These are phyloP conservation scores for Lactarius hatsudake DNA, from an alignment of 768 basidiomycete species.

Conservation along the genomic window DNA sequence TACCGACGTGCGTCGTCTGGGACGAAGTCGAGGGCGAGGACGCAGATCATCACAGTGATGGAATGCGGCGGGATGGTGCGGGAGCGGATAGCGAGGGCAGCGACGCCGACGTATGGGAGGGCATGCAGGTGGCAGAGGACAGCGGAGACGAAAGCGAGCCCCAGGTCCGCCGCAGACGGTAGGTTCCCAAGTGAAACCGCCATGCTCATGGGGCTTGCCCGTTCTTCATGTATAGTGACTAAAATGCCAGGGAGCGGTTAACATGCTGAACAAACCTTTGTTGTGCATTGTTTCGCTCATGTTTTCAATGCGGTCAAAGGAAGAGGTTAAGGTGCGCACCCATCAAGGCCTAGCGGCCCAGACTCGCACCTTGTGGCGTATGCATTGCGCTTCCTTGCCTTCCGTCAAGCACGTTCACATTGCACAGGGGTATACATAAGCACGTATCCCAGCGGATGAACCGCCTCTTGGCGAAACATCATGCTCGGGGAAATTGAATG, in stretches of 20 bases:
- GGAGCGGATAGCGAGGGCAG: conserved; percentile 37
- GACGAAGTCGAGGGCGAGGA: conserved; percentile 38
- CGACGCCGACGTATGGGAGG: conserved; percentile 60
- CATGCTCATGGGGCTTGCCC: background rate
- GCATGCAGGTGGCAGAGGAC: conserved; percentile 53
- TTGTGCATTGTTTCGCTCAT: background rate
- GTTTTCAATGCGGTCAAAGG: background rate
- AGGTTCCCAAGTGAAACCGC: conserved; percentile 6
- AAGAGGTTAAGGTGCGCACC: background rate
- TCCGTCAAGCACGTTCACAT: background rate
- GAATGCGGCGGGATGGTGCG: conserved; percentile 31
- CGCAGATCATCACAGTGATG: background rate
- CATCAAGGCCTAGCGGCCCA: background rate
- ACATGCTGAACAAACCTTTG: background rate
- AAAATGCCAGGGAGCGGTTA: background rate
- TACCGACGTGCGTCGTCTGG: conserved; percentile 65
- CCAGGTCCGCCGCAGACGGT: conserved; percentile 30
- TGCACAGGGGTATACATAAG: background rate
- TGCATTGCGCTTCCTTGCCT: background rate
- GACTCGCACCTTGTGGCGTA: background rate
- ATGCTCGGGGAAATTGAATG: background rate
- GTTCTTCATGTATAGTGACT: background rate
- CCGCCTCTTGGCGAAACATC: background rate
- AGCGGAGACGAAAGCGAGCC: conserved; percentile 34
- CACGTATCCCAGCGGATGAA: no score